These are phyloP conservation scores for Lactarius evosmus DNA, from an alignment of 768 basidiomycete species.

Conservation along the genomic window DNA sequence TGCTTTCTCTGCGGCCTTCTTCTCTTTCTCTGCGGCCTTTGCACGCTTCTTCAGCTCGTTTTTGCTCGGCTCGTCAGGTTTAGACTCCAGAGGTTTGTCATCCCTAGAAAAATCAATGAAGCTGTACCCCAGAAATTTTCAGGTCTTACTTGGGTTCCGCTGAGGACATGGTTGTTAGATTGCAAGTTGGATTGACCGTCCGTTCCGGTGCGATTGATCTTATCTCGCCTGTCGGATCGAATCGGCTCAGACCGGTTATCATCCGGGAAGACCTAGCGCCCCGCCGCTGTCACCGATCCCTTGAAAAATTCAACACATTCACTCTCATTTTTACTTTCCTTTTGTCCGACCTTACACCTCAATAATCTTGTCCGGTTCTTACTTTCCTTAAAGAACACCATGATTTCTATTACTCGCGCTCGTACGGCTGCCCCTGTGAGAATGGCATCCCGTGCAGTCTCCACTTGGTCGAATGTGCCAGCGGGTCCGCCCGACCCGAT, in stretches of 20 bases:
- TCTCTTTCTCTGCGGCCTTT: slow-evolving; percentile 87
- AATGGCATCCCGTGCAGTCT: slow-evolving; percentile 45
- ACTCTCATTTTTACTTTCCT: slow-evolving; percentile 9
- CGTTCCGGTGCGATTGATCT: slow-evolving; percentile 9
- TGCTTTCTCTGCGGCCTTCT: slow-evolving; percentile 82
- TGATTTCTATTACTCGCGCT: slow-evolving; percentile 42
- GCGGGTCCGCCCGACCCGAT: slow-evolving; percentile 93
- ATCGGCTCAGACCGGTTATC: slow-evolving; percentile 3
- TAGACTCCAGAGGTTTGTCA: neutral
- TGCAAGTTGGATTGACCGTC: neutral
- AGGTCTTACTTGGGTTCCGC: slow-evolving; percentile 16
- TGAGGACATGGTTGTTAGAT: slow-evolving; percentile 21
- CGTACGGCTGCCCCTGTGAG: slow-evolving; percentile 50
- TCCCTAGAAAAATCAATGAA: slow-evolving; percentile 6
- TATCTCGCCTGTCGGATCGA: slow-evolving; percentile 10
- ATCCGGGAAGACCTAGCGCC: neutral
- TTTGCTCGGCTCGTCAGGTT: slow-evolving; percentile 63
- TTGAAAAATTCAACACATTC: slow-evolving; percentile 19
- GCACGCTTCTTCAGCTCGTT: slow-evolving; percentile 88
- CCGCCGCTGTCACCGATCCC: neutral
- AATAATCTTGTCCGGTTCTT: slow-evolving; percentile 30
- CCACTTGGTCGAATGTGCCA: slow-evolving; percentile 78
- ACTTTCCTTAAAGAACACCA: slow-evolving; percentile 33
- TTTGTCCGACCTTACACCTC: slow-evolving; percentile 27
- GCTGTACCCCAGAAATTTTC: neutral